phyloP scores from a whole-genome alignment of 352 stramenopile species.

The Phytopythium litorale region DNA sequence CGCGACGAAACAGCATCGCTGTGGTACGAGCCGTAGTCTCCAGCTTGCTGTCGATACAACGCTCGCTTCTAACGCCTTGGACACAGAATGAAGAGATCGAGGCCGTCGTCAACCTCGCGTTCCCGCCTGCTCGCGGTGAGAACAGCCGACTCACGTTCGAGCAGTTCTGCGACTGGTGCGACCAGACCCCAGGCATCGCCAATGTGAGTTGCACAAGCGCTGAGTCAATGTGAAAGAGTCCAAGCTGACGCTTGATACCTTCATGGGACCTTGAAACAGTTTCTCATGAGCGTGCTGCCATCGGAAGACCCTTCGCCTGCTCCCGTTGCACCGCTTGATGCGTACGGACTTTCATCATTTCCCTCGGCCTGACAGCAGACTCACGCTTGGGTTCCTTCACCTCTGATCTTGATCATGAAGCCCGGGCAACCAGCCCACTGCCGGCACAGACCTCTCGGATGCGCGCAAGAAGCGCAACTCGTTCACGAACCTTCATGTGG shows the following conservation, averaged over 20 bases:
- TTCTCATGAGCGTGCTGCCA: conserved; percentile 76
- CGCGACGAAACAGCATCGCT: conserved; percentile 7
- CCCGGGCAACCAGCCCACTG: conserved; percentile 2
- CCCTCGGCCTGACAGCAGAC: background rate
- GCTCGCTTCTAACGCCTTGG: background rate
- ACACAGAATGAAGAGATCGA: conserved; percentile 70
- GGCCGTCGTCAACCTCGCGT: conserved; percentile 79
- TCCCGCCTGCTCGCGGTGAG: conserved; percentile 31
- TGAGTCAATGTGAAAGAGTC: background rate
- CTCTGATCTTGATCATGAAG: conserved; percentile 10
- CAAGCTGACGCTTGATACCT: background rate
- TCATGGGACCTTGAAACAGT: conserved; percentile 19
- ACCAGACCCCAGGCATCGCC: conserved; percentile 67
- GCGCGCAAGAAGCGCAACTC: conserved; percentile 40
- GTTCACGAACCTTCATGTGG: conserved; percentile 47
- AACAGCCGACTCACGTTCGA: conserved; percentile 81
- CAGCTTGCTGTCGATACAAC: background rate
- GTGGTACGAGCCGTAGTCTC: conserved; percentile 4
- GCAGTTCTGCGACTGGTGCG: conserved; percentile 85
- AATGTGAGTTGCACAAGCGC: conserved; percentile 30
- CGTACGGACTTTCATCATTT: conserved; percentile 15
- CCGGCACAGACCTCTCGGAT: background rate
- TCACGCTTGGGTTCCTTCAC: background rate
- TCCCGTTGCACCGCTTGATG: conserved; percentile 27
- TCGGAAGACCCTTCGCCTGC: conserved; percentile 43